Evolutionary conservation across 2,329 filamentous ascomycete species (phyloP).

Genomic region (Beauveria asiatica): DNA sequence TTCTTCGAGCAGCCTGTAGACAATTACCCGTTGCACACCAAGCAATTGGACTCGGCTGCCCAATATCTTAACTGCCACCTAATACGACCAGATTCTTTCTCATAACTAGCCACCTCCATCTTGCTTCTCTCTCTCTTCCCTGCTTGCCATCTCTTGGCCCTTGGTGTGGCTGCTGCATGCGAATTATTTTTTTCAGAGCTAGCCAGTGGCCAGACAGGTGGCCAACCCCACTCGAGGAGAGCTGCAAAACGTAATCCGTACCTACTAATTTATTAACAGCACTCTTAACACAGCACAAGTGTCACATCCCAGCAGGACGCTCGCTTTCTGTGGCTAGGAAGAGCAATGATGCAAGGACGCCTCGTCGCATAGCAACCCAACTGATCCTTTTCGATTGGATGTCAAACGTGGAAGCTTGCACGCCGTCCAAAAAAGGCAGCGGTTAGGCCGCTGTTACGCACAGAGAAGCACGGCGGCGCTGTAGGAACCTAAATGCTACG

Average conservation of each 20-base stretch:
- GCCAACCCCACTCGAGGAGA: too few species aligned
- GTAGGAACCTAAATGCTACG: background rate
- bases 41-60: background rate
- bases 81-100: background rate
- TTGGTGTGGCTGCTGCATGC: background rate
- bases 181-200: background rate
- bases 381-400: background rate
- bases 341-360: background rate
- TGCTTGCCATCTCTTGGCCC: background rate
- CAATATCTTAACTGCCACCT: background rate
- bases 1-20: too few species aligned
- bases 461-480: background rate
- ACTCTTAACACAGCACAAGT: background rate
- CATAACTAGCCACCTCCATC: background rate
- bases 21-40: background rate
- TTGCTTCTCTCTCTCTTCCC: background rate
- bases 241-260: background rate
- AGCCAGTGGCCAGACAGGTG: background rate
- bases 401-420: background rate
- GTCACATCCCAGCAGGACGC: background rate
- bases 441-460: background rate
- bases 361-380: conserved; percentile 2
- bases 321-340: background rate
- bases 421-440: background rate
- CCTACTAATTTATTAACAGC: background rate